A percentile compares a stretch with the other conserved stretches of the same genome.
Evolutionary conservation across 768 basidiomycete species (phyloP).

Genomic region (Russula olivacea): DNA sequence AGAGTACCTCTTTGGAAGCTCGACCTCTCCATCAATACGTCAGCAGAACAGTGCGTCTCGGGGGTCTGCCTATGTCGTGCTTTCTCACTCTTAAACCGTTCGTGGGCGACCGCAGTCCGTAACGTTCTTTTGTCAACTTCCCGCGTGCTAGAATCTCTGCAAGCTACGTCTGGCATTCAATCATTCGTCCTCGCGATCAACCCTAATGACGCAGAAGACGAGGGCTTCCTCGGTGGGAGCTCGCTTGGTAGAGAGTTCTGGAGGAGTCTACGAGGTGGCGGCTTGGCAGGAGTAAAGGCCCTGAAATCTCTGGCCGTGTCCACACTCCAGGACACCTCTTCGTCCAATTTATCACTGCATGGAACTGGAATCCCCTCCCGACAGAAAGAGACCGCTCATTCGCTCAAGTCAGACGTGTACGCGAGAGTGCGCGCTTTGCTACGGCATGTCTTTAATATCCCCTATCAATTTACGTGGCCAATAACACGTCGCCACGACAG

Average conservation of each 20-base stretch:
- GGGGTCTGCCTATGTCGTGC: neutral
- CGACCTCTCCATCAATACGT: neutral
- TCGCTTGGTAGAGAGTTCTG: slow-evolving; percentile 58
- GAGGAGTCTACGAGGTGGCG: slow-evolving; percentile 54
- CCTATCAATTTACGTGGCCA: slow-evolving; percentile 1
- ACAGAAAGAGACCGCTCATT: slow-evolving; percentile 18
- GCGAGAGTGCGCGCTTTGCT: slow-evolving; percentile 21
- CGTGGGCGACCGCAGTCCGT: slow-evolving; percentile 35
- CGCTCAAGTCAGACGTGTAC: slow-evolving; percentile 25
- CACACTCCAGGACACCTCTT: neutral
- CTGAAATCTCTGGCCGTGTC: slow-evolving; percentile 40
- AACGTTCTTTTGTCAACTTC: slow-evolving; percentile 46
- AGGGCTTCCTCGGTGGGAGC: slow-evolving; percentile 61
- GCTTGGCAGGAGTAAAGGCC: slow-evolving; percentile 48
- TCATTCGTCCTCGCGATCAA: slow-evolving; percentile 60
- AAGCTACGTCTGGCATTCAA: slow-evolving; percentile 46
- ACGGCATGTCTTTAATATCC: slow-evolving; percentile 11
- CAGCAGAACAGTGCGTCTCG: slow-evolving; percentile 23
- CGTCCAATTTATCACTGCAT: neutral
- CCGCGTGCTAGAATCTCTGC: slow-evolving; percentile 48
- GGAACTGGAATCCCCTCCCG: slow-evolving; percentile 7
- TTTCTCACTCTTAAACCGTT: neutral
- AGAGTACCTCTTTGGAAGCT: slow-evolving; percentile 45
- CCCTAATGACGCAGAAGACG: slow-evolving; percentile 41
- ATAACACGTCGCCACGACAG: slow-evolving; percentile 32